Percentiles rank a stretch among this genome's conserved stretches.
phyloP scores from a whole-genome alignment of 2,329 filamentous ascomycete species.

The Lizonia empirigonia region DNA sequence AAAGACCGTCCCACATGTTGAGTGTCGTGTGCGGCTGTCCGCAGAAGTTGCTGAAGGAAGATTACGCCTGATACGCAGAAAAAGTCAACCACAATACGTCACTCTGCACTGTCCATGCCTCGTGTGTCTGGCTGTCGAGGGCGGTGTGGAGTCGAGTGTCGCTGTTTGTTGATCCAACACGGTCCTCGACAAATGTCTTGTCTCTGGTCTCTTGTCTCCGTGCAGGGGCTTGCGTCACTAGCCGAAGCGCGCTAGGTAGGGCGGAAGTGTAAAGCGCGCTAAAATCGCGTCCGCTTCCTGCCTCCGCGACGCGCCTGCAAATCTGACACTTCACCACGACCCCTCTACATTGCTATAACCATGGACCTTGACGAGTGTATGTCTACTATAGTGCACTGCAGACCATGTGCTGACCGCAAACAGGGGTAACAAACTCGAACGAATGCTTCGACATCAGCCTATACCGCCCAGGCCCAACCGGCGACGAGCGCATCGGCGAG shows the following conservation, averaged over 20 bases:
- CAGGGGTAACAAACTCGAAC: constrained; percentile 45
- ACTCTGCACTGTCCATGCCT: constrained; percentile 28
- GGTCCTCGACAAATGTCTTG: constrained; percentile 15
- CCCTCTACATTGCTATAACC: constrained; percentile 1
- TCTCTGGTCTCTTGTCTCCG: constrained; percentile 19
- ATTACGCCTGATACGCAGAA: constrained; percentile 23
- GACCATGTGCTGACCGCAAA: constrained; percentile 13
- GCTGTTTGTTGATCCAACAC: constrained; percentile 10
- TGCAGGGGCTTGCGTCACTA: constrained; percentile 15
- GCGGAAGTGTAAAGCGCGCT: constrained; percentile 28
- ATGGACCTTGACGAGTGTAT: constrained; percentile 46
- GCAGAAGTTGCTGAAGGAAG: constrained; percentile 17
- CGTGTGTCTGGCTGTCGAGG: neutral
- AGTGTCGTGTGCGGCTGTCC: constrained; percentile 20
- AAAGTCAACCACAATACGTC: constrained; percentile 9
- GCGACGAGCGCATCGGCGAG: constrained; percentile 54
- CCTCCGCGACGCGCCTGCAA: constrained; percentile 12
- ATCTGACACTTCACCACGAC: constrained; percentile 5
- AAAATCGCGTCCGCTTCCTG: constrained; percentile 21
- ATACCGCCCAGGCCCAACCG: constrained; percentile 33
- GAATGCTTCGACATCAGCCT: constrained; percentile 49
- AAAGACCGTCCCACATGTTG: constrained; percentile 65
- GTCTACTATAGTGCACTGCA: neutral
- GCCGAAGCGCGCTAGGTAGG: constrained; percentile 27
- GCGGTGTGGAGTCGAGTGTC: constrained; percentile 6